Evolutionary conservation across 1,284 basidiomycete genomes (phyloP).

Genomic region (Rhodofomes roseus): DNA sequence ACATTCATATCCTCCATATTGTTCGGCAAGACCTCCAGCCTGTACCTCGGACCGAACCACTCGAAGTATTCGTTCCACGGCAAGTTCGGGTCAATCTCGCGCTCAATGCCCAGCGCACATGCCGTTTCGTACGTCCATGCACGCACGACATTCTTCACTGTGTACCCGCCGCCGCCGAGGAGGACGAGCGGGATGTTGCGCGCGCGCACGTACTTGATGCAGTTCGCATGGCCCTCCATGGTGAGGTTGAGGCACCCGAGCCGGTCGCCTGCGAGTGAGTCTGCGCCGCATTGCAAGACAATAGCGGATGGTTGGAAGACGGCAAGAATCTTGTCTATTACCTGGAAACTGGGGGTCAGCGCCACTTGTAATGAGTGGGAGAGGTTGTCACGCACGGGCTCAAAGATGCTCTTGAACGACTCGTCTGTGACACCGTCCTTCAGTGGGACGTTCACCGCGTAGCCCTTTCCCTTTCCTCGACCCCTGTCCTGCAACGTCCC

Average conservation of each 20-base stretch:
- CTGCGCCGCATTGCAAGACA: constrained; percentile 94
- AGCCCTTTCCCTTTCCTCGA: constrained; percentile 83
- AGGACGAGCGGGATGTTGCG: constrained; percentile 89
- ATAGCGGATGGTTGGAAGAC: constrained; percentile 89
- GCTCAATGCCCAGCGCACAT: constrained; percentile 83
- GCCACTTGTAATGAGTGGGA: background rate
- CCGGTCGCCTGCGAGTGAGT: constrained; percentile 94
- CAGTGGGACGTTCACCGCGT: constrained; percentile 91
- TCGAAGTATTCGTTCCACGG: constrained; percentile 98
- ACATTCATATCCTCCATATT: constrained; percentile 96
- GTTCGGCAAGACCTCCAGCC: constrained; percentile 86
- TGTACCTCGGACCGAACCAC: constrained; percentile 96
- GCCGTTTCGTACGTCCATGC: constrained; percentile 98
- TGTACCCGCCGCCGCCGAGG: constrained; percentile 96
- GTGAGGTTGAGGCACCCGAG: constrained; percentile 95
- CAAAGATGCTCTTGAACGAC: constrained; percentile 79
- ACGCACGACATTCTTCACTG: constrained; percentile 91
- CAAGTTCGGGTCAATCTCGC: constrained; percentile 75
- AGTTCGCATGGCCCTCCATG: constrained; percentile 92
- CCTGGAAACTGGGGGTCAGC: constrained; percentile 37
- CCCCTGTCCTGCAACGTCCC: constrained; percentile 87
- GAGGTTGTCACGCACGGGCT: constrained; percentile 60
- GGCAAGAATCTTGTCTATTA: constrained; percentile 86
- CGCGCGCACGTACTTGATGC: constrained; percentile 83
- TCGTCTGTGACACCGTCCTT: constrained; percentile 93